A percentile compares a stretch with the other conserved stretches of the same genome.
These are phyloP conservation scores for Hortiboletus campestris DNA, from an alignment of 768 basidiomycete species.

Conservation along the genomic window DNA sequence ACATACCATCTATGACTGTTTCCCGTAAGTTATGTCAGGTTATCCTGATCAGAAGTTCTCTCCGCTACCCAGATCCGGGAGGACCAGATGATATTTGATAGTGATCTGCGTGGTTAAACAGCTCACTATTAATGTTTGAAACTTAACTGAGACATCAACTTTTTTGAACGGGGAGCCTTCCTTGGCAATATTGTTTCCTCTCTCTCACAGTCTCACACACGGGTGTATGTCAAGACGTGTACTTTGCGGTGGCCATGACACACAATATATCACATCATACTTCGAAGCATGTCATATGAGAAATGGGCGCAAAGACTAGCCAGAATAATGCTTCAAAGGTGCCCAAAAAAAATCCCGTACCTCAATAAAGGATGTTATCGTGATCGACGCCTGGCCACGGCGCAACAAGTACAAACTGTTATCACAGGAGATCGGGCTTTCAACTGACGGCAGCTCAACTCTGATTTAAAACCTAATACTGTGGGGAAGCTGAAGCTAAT, in stretches of 20 bases:
- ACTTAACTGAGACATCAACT: not conserved
- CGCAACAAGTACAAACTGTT: constrained; percentile 36
- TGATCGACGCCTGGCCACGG: constrained; percentile 30
- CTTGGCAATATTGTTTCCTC: not conserved
- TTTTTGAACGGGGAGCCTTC: not conserved
- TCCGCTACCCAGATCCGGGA: constrained; percentile 4
- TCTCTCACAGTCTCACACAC: not conserved
- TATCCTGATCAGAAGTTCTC: not conserved
- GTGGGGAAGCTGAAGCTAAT: constrained; percentile 16
- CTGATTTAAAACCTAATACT: constrained; percentile 10
- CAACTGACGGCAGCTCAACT: constrained; percentile 36
- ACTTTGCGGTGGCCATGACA: constrained; percentile 1
- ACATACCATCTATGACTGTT: not conserved
- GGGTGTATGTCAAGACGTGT: not conserved
- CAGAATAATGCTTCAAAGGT: constrained; percentile 4
- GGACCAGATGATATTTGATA: constrained; percentile 6
- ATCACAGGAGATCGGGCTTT: constrained; percentile 58
- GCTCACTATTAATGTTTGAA: not conserved
- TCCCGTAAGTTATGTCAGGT: constrained; percentile 2
- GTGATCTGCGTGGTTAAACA: no score
- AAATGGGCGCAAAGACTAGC: constrained; percentile 10
- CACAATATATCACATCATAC: constrained; percentile 9
- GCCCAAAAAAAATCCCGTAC: constrained; percentile 14
- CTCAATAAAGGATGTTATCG: constrained; percentile 28
- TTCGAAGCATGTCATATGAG: constrained; percentile 14